Evolutionary conservation across 768 basidiomycete genomes (phyloP).

Genomic region (Leccinum aurantiacum): DNA sequence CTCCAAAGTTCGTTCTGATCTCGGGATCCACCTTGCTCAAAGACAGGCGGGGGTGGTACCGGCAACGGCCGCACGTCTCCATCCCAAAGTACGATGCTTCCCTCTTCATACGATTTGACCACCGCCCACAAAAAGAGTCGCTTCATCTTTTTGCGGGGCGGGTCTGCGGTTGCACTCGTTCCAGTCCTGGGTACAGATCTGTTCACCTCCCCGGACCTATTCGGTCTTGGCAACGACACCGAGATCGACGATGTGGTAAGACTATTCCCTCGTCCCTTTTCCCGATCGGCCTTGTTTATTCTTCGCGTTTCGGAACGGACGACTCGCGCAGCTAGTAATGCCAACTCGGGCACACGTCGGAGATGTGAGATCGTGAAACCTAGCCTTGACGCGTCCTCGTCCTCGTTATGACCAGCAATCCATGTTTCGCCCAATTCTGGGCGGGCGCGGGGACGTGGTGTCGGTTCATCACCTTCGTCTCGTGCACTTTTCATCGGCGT

Average conservation of each 20-base stretch:
- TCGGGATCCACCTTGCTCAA: background rate
- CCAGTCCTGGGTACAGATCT: background rate
- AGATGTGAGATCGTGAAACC: conserved; percentile 77
- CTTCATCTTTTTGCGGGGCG: conserved; percentile 51
- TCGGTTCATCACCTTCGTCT: conserved; percentile 16
- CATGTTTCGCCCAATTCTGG: background rate
- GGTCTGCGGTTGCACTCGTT: conserved; percentile 11
- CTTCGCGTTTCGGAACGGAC: conserved; percentile 60
- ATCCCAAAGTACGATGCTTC: conserved; percentile 74
- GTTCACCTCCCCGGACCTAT: background rate
- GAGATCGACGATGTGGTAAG: background rate
- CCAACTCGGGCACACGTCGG: conserved; percentile 73
- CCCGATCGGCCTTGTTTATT: conserved; percentile 48
- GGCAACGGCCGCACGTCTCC: conserved; percentile 49
- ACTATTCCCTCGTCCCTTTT: conserved; percentile 26
- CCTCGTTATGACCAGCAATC: background rate
- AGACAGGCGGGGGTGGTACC: conserved; percentile 9
- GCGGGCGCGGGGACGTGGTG: conserved; percentile 13
- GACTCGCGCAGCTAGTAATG: conserved; percentile 61
- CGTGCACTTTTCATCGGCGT: conserved; percentile 37
- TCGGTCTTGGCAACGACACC: background rate
- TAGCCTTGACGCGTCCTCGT: conserved; percentile 10
- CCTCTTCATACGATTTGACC: conserved; percentile 63
- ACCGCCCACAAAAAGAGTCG: conserved; percentile 68
- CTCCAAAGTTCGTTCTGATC: conserved; percentile 50